Evolutionary conservation across 345 rosid species (phyloP).

Genomic region (Citrus mangshanensis): DNA sequence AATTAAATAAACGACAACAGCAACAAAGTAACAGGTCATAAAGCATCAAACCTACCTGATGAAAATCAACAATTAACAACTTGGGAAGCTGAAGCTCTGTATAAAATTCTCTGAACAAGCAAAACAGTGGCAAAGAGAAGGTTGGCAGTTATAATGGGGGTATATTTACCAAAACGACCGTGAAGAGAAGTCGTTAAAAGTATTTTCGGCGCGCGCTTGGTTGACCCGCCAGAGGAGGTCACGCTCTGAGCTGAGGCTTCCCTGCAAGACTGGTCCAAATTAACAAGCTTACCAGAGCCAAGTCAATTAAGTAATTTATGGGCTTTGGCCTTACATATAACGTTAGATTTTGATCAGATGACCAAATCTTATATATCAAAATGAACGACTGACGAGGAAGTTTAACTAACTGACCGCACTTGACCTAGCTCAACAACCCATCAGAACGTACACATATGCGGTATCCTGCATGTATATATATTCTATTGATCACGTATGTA

Average conservation of each 20-base stretch:
- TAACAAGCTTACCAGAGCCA: not conserved
- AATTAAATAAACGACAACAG: not conserved
- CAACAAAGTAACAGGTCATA: not conserved
- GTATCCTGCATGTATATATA: not conserved
- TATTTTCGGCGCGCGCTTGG: not conserved
- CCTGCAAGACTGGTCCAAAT: constrained; percentile 14
- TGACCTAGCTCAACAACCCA: constrained; percentile 18
- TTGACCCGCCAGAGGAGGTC: constrained; percentile 24
- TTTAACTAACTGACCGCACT: constrained; percentile 6
- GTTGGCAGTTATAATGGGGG: not conserved
- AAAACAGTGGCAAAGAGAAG: not conserved
- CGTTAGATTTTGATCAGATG: not conserved
- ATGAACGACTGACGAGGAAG: not conserved
- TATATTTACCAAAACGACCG: not conserved
- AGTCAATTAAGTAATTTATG: constrained; percentile 4
- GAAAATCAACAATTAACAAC: not conserved
- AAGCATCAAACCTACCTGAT: not conserved
- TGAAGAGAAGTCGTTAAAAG: constrained; percentile 4
- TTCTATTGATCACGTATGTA: no score
- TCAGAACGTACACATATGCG: not conserved
- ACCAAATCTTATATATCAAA: constrained; percentile 4
- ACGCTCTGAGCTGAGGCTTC: not conserved
- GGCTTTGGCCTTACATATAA: not conserved
- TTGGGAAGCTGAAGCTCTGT: no score
- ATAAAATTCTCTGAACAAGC: not conserved